A percentile compares a stretch with the other conserved stretches of the same genome.
Evolutionary conservation across 139 green algal genomes (phyloP).

Genomic region (Micromonas pusilla): DNA sequence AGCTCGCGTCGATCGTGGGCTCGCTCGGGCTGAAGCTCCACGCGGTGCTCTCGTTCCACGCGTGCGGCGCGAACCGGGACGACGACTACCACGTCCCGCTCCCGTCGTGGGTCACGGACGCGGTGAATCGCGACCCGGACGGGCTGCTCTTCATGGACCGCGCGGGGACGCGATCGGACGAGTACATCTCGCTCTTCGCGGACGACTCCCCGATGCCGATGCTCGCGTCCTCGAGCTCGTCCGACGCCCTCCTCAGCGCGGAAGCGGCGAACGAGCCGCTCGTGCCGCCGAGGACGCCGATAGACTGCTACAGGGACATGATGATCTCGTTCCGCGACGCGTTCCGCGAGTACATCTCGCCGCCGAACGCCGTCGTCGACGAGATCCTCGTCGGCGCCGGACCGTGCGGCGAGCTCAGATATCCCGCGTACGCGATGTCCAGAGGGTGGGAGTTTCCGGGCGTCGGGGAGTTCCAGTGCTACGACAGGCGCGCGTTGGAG

Average conservation of each 20-base stretch:
- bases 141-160: constrained; percentile 91
- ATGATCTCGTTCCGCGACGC: constrained; percentile 65
- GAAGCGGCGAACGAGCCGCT: constrained; percentile 41
- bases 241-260: background rate
- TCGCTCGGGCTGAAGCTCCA: constrained; percentile 62
- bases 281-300: constrained; percentile 76
- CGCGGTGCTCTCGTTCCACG: constrained; percentile 52
- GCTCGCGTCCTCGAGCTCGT: too few species aligned
- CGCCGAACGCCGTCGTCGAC: constrained; percentile 43
- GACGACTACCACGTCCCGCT: constrained; percentile 65
- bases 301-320: constrained; percentile 92
- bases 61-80: constrained; percentile 47
- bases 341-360: constrained; percentile 29
- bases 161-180: constrained; percentile 68
- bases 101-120: constrained; percentile 82
- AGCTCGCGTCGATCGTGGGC: constrained; percentile 50
- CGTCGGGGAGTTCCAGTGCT: constrained; percentile 97
- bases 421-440: constrained; percentile 78
- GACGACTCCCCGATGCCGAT: constrained; percentile 47
- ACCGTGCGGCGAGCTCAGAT: constrained; percentile 92
- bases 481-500: constrained; percentile 88
- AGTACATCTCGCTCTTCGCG: constrained; percentile 87
- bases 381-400: constrained; percentile 93
- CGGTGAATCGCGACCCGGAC: constrained; percentile 77
- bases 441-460: constrained; percentile 87